Percentiles rank a stretch among this genome's conserved stretches.
These are phyloP conservation scores for Amylocystis lapponica DNA, from an alignment of 768 basidiomycete species.

Conservation along the genomic window DNA sequence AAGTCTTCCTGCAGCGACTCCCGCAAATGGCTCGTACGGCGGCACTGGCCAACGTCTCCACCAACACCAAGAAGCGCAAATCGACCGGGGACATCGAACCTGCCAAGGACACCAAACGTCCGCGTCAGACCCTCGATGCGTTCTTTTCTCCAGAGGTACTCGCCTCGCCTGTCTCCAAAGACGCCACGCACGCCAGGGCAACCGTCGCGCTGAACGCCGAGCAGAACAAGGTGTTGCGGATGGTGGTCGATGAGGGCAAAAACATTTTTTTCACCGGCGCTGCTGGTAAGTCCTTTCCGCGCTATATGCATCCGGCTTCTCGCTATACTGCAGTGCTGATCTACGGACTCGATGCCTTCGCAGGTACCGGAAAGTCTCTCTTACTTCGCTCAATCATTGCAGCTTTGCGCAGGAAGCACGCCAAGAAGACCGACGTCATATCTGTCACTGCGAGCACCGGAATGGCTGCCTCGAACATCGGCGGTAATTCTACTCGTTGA, in stretches of 20 bases:
- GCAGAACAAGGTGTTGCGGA: constrained; percentile 43
- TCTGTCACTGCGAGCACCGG: constrained; percentile 58
- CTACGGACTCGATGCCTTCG: background rate
- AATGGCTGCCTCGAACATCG: constrained; percentile 68
- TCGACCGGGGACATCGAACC: constrained; percentile 16
- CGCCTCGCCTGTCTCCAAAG: constrained; percentile 8
- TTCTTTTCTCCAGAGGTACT: constrained; percentile 28
- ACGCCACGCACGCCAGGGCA: constrained; percentile 13
- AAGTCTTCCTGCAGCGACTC: no score
- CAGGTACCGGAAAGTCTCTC: constrained; percentile 63
- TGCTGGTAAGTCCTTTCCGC: constrained; percentile 41
- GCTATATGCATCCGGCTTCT: no score
- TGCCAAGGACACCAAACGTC: constrained; percentile 22
- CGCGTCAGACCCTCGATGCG: constrained; percentile 27
- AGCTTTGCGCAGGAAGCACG: constrained; percentile 41
- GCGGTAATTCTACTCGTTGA: constrained; percentile 31
- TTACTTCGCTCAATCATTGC: constrained; percentile 53
- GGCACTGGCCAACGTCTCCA: constrained; percentile 2
- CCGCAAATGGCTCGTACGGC: constrained; percentile 14
- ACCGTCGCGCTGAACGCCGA: constrained; percentile 45
- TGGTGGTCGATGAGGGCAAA: constrained; percentile 51
- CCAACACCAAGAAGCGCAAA: constrained; percentile 26
- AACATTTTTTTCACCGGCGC: constrained; percentile 66
- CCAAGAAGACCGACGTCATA: constrained; percentile 37
- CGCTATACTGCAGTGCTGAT: no score